Base-by-base conservation (phyloP, 768 basidiomycete genomes). In the Termitomyces sp. region DNA sequence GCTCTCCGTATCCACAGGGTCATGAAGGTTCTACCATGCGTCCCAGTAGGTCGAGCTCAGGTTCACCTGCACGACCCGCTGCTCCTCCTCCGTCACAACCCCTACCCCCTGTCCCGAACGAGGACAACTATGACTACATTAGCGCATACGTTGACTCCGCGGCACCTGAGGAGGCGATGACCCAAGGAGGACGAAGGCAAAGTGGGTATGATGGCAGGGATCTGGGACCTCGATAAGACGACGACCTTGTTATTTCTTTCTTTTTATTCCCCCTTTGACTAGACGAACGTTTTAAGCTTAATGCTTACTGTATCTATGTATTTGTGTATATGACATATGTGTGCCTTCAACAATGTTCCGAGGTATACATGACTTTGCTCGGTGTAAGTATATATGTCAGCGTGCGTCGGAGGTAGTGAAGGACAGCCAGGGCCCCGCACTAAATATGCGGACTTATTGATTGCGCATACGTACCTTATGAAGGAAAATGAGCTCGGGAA, bases 111-210 rank as follows among this genome's bases (percentile, higher is more conserved):
- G 28, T 60, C 5, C 58, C 63, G 12, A 57, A 71, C 0, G 74
- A 72, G 0, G 79, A 81, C 6, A 78, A 78, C 3, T 83, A 79
- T 60, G 84, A 85, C 64, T 83, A 85, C 57, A 74, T 83, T 45
- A 73, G 75, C 45, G 83, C 80, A 26, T 86, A 88, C 67, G 69
- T 66, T 62, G 65, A 71, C 46, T 57, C 58, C 19, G 60, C 53
- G 45, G 34, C 34, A 32, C 56, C 40, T 22, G 40, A 34, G 37
- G 54, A 21, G 46, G 15, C 35, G 26, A 15, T 45, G 26, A 22
- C 6, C 19, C 53, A 41, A n/a, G 24, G 49, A 30, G 48, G 51
- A 45, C 30, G 59, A 38, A 50, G 37, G 24, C 53, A 53, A 21
- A 53, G 61, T 42, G 53, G 62, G 47, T 81, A 81, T 65, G 68